These are phyloP conservation scores for Chrysanthemum lavandulifolium DNA, from an alignment of 129 eudicot species.

Conservation along the genomic window DNA sequence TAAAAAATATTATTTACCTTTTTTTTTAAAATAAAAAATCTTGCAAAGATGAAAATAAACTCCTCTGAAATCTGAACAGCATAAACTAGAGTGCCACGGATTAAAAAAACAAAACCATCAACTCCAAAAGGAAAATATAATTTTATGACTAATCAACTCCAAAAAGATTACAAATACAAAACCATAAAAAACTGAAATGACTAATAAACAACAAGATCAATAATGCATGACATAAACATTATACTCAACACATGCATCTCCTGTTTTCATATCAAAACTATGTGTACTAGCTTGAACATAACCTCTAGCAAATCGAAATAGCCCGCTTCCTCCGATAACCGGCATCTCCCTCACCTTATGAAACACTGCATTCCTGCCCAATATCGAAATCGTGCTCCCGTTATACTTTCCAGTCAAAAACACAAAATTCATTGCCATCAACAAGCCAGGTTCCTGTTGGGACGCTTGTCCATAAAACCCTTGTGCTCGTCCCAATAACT, in stretches of 20 bases:
- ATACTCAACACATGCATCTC: conserved; percentile 72
- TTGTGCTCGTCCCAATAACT: conserved; percentile 58
- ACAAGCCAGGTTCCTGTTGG: conserved; percentile 44
- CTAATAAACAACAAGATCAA: conserved; percentile 24
- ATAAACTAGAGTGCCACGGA: neutral
- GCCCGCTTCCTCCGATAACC: conserved; percentile 71
- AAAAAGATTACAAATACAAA: neutral
- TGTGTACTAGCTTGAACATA: conserved; percentile 62
- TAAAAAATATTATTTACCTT: too few relatives aligned
- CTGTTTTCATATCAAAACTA: conserved; percentile 36
- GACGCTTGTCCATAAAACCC: conserved; percentile 61
- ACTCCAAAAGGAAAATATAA: neutral
- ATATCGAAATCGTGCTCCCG: conserved; percentile 53
- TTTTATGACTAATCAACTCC: neutral
- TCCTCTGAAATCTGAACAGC: too few relatives aligned
- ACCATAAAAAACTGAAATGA: neutral
- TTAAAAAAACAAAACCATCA: neutral
- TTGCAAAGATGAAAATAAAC: too few relatives aligned
- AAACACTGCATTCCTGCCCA: conserved; percentile 61
- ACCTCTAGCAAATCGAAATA: conserved; percentile 67
- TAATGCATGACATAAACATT: conserved; percentile 65
- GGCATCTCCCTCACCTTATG: conserved; percentile 70
- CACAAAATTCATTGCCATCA: conserved; percentile 67
- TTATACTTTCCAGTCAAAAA: conserved; percentile 60
- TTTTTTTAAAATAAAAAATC: too few relatives aligned